These are phyloP conservation scores for Pyropia yezoensis DNA, from an alignment of 23 red algal genomes.

Conservation along the genomic window DNA sequence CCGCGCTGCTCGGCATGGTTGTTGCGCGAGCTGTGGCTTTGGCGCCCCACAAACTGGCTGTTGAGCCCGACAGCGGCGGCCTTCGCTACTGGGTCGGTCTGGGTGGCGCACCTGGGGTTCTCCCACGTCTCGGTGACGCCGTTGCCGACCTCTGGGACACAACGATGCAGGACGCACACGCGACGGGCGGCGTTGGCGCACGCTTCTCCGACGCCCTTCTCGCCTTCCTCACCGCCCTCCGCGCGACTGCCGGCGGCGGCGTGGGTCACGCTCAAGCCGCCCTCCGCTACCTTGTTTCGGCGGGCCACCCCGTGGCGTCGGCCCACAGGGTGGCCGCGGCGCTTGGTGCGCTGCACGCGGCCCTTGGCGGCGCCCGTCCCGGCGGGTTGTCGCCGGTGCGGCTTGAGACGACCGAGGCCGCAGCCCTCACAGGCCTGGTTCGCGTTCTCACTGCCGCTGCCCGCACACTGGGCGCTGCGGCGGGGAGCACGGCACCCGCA, in stretches of 20 bases:
- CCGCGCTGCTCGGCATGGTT: constrained; percentile 26
- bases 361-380: not conserved
- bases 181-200: constrained; percentile 33
- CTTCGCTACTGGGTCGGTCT: constrained; percentile 49
- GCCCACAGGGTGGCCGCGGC: constrained; percentile 27
- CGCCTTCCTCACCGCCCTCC: constrained; percentile 26
- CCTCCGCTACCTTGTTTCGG: constrained; percentile 28
- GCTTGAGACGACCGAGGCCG: no score
- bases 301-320: constrained; percentile 49
- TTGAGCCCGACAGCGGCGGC: constrained; percentile 34
- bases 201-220: constrained; percentile 38
- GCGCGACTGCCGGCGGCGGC: constrained; percentile 23
- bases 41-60: constrained; percentile 45
- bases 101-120: constrained; percentile 26
- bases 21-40: constrained; percentile 28
- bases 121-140: constrained; percentile 38
- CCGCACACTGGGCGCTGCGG: no score
- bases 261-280: constrained; percentile 33
- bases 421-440: no score
- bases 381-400: no score
- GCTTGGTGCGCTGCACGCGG: constrained; percentile 14
- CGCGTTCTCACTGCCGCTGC: no score
- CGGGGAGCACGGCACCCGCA: no score
- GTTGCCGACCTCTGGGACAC: constrained; percentile 56
- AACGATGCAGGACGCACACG: constrained; percentile 38